A percentile compares a stretch with the other conserved stretches of the same genome.
Evolutionary conservation across 306 rosid species (phyloP).

Genomic region (peach (Prunus persica)): DNA sequence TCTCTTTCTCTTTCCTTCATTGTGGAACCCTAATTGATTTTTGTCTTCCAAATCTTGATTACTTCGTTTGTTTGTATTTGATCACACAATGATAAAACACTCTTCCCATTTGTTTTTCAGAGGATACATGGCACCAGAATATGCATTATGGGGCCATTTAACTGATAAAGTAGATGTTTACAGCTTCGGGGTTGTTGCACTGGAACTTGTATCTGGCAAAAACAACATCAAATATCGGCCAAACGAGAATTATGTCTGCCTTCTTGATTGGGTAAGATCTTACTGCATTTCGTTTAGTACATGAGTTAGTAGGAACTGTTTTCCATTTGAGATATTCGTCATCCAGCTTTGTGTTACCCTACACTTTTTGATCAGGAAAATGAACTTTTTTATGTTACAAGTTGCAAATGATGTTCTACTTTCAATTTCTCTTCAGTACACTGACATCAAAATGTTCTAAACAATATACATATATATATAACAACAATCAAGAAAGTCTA

Average conservation of each 20-base stretch:
- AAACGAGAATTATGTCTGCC: slow-evolving; percentile 50
- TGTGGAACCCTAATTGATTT: neutral
- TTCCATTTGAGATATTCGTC: neutral
- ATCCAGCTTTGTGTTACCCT: neutral
- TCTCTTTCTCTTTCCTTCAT: neutral
- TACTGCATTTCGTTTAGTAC: neutral
- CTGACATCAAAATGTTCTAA: neutral
- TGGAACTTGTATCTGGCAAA: slow-evolving; percentile 52
- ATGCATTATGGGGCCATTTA: slow-evolving; percentile 62
- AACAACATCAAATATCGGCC: slow-evolving; percentile 38
- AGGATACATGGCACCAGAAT: slow-evolving; percentile 78
- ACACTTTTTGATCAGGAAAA: neutral
- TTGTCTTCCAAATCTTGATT: neutral
- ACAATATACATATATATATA: neutral
- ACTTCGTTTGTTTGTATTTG: neutral
- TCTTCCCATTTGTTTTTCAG: slow-evolving; percentile 28
- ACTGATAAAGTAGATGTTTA: slow-evolving; percentile 59
- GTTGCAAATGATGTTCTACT: too few species aligned
- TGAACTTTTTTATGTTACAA: neutral
- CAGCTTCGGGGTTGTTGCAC: slow-evolving; percentile 55
- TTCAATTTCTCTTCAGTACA: neutral
- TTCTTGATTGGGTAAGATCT: slow-evolving; percentile 53
- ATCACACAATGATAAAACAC: neutral
- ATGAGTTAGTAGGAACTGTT: neutral
- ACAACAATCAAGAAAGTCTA: neutral